phyloP scores from a whole-genome alignment of 768 basidiomycete species.

The Phallus indusiatus region DNA sequence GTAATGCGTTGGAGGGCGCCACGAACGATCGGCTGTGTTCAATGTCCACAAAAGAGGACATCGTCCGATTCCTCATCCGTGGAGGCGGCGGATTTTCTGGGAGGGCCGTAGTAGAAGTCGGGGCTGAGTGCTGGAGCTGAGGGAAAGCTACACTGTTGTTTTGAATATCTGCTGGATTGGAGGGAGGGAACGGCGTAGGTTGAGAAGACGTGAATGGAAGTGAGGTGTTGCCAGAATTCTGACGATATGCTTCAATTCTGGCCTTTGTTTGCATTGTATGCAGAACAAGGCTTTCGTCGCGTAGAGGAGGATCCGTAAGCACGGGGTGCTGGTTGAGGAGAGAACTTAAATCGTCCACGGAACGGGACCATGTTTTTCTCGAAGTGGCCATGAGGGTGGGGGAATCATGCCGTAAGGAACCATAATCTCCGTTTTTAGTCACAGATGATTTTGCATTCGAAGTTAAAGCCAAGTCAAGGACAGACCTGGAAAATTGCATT shows the following conservation, averaged over 20 bases:
- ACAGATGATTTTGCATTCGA: slow-evolving; percentile 31
- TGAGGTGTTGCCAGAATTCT: slow-evolving; percentile 47
- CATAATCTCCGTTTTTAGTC: slow-evolving; percentile 23
- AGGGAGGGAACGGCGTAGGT: slow-evolving; percentile 25
- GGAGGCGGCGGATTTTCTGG: not conserved
- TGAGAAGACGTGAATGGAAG: slow-evolving; percentile 21
- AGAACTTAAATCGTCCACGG: slow-evolving; percentile 59
- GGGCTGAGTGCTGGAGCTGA: slow-evolving; percentile 24
- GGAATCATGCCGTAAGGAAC: slow-evolving; percentile 13
- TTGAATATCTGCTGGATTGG: slow-evolving; percentile 20
- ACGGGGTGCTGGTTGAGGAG: not conserved
- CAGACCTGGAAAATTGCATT: slow-evolving; percentile 40
- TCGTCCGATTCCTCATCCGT: not conserved
- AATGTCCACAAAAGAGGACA: slow-evolving; percentile 4
- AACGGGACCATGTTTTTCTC: slow-evolving; percentile 66
- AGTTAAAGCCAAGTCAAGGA: slow-evolving; percentile 48
- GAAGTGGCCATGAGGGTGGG: slow-evolving; percentile 25
- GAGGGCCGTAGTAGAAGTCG: not conserved
- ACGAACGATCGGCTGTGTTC: not conserved
- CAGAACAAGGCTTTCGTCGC: not conserved
- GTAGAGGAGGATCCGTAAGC: not conserved
- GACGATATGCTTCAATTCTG: slow-evolving; percentile 57
- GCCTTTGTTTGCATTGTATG: slow-evolving; percentile 7
- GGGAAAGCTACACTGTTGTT: slow-evolving; percentile 18
- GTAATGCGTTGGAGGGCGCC: slow-evolving; percentile 1